Evolutionary conservation across 2,329 filamentous ascomycete species (phyloP).

Genomic region (Coniella vitis): DNA sequence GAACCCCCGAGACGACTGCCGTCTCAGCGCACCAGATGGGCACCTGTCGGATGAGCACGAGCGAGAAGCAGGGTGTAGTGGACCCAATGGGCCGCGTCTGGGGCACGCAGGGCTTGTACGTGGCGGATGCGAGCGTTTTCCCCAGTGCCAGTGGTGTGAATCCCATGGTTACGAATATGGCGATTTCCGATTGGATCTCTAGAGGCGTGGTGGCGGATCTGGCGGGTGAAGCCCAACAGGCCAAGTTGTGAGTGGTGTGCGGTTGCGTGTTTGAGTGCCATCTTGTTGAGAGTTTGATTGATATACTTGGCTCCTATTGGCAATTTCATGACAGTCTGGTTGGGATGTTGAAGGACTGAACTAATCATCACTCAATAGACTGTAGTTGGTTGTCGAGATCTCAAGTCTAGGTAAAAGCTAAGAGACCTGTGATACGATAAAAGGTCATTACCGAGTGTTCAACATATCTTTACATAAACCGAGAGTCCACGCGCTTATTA

Average conservation of each 20-base stretch:
- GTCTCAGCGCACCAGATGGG: conserved; percentile 70
- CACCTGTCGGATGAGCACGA: conserved; percentile 58
- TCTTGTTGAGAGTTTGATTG: neutral
- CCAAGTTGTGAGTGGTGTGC: neutral
- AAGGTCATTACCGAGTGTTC: too few relatives aligned
- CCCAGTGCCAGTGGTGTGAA: conserved; percentile 68
- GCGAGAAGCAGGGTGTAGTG: conserved; percentile 42
- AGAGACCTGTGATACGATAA: too few relatives aligned
- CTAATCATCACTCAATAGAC: too few relatives aligned
- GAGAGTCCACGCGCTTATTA: too few relatives aligned
- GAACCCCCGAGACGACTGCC: conserved; percentile 44
- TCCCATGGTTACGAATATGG: conserved; percentile 70
- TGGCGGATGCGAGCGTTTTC: conserved; percentile 65
- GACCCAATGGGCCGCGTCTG: conserved; percentile 51
- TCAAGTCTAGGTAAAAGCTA: too few relatives aligned
- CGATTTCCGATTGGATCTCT: conserved; percentile 55
- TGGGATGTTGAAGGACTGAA: too few relatives aligned
- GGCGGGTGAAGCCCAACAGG: conserved; percentile 10
- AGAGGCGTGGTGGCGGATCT: conserved; percentile 42
- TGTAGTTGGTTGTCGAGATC: too few relatives aligned
- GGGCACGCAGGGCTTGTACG: conserved; percentile 55
- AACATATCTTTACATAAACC: too few relatives aligned
- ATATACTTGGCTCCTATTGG: neutral
- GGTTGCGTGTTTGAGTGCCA: neutral
- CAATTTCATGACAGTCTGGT: too few relatives aligned